Evolutionary conservation across 495 filamentous ascomycete genomes (phyloP).

Genomic region (Penicillium simplicissimum): DNA sequence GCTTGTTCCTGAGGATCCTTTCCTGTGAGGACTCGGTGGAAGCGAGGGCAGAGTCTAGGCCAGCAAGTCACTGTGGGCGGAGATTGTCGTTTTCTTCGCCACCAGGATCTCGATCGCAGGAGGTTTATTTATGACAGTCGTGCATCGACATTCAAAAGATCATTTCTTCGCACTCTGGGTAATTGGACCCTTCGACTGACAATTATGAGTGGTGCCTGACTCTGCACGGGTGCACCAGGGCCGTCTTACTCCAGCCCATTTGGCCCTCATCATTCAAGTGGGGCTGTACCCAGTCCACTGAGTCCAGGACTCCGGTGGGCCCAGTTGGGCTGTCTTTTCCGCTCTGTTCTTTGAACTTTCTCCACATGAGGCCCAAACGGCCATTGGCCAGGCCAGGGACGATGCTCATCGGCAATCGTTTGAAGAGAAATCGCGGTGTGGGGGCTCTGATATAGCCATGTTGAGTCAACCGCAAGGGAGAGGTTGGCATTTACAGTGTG

Average conservation of each 20-base stretch:
- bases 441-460: background rate
- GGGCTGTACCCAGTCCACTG: background rate
- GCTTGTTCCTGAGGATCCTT: slow-evolving; percentile 7
- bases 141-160: background rate
- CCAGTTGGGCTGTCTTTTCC: background rate
- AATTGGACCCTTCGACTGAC: background rate
- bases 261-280: background rate
- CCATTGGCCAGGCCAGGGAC: background rate
- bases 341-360: background rate
- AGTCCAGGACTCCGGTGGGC: background rate
- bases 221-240: background rate
- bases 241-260: background rate
- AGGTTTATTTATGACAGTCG: background rate
- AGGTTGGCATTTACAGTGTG: background rate
- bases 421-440: background rate
- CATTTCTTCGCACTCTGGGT: background rate
- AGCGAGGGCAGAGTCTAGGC: slow-evolving; percentile 7
- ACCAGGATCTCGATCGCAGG: background rate
- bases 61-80: background rate
- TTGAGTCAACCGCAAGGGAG: background rate
- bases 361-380: background rate
- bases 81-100: background rate
- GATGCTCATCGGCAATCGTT: background rate
- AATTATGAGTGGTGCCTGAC: background rate
- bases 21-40: background rate